Percentiles rank a stretch among this genome's conserved stretches.
Evolutionary conservation across 192 early-diverging fungal species (phyloP).

Genomic region (Anaeromyces robustus): DNA sequence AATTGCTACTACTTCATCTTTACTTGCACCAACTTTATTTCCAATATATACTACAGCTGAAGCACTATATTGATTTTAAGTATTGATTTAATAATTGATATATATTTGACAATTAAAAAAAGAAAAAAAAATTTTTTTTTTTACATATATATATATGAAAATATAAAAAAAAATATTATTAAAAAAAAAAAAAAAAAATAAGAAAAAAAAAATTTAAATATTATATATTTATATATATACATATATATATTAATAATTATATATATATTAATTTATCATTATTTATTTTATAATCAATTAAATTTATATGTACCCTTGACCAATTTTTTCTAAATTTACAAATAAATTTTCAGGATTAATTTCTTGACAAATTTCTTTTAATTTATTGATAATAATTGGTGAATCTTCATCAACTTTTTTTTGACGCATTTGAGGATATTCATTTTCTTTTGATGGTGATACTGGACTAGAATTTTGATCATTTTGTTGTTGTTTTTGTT

Average conservation of each 20-base stretch:
- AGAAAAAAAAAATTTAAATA: too few relatives aligned
- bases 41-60: not conserved
- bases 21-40: not conserved
- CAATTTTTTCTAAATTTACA: slow-evolving; percentile 20
- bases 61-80: slow-evolving; percentile 7
- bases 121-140: too few relatives aligned
- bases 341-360: slow-evolving; percentile 19
- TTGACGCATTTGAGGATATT: slow-evolving; percentile 4
- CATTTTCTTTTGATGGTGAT: not conserved
- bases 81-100: slow-evolving; percentile 15
- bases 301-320: slow-evolving; percentile 15
- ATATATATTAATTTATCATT: too few relatives aligned
- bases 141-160: too few relatives aligned
- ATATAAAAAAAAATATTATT: too few relatives aligned
- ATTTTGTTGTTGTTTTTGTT: not conserved
- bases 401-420: not conserved
- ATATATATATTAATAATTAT: too few relatives aligned
- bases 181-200: too few relatives aligned
- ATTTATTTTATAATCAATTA: too few relatives aligned
- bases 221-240: too few relatives aligned
- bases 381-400: slow-evolving; percentile 8
- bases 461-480: too few relatives aligned
- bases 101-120: slow-evolving; percentile 23
- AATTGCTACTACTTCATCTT: slow-evolving; percentile 16
- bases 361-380: slow-evolving; percentile 3